Evolutionary conservation across 2,329 filamentous ascomycete genomes (phyloP).

Genomic region (Stemphylium lycopersici): DNA sequence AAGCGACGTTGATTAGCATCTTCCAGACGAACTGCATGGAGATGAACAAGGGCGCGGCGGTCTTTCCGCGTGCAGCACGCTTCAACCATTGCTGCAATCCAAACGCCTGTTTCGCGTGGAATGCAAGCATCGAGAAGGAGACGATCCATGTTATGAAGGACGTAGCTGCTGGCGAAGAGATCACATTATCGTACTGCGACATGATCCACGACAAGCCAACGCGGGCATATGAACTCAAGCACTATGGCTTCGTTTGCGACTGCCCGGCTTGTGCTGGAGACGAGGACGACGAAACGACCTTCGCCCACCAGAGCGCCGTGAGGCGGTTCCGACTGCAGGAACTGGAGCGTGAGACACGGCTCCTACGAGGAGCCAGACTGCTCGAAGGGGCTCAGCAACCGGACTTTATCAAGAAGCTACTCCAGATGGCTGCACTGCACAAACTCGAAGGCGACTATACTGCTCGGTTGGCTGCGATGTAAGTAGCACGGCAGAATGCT

Average conservation of each 20-base stretch:
- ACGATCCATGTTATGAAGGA: slow-evolving; percentile 46
- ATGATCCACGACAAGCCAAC: slow-evolving; percentile 38
- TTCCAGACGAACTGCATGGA: slow-evolving; percentile 54
- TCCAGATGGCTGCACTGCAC: slow-evolving; percentile 38
- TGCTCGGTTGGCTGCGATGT: slow-evolving; percentile 33
- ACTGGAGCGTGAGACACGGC: slow-evolving; percentile 39
- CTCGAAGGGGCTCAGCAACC: slow-evolving; percentile 17
- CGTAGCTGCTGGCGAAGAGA: slow-evolving; percentile 46
- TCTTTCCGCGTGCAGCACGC: slow-evolving; percentile 47
- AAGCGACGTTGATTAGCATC: slow-evolving; percentile 37
- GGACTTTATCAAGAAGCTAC: slow-evolving; percentile 27
- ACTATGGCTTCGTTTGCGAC: slow-evolving; percentile 47
- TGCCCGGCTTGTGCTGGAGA: slow-evolving; percentile 46
- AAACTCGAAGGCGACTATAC: slow-evolving; percentile 34
- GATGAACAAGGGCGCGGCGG: slow-evolving; percentile 36
- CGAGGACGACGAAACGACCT: slow-evolving; percentile 33
- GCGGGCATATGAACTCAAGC: slow-evolving; percentile 41
- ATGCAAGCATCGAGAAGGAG: slow-evolving; percentile 32
- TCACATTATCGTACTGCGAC: slow-evolving; percentile 49
- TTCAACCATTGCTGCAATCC: slow-evolving; percentile 53
- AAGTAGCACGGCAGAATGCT: slow-evolving; percentile 13
- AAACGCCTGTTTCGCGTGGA: slow-evolving; percentile 49
- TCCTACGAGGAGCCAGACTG: slow-evolving; percentile 22
- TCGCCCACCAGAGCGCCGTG: slow-evolving; percentile 37
- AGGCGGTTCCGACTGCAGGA: slow-evolving; percentile 42